Evolutionary conservation across 2,329 filamentous ascomycete genomes (phyloP).

Genomic region (Talaromyces rugulosus): DNA sequence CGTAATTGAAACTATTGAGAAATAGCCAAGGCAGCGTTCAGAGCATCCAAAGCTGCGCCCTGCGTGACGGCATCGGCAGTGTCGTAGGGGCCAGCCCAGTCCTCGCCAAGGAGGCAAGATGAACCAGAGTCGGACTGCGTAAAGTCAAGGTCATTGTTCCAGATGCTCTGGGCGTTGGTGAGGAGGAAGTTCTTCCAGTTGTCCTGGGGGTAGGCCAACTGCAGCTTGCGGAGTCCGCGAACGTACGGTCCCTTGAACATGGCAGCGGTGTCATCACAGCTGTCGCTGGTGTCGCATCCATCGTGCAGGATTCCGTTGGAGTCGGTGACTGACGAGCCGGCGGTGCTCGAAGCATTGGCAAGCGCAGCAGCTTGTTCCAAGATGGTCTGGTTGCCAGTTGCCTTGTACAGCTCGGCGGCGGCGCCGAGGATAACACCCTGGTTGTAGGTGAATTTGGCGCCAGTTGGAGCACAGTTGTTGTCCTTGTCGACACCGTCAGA

Average conservation of each 20-base stretch:
- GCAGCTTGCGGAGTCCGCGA: constrained; percentile 56
- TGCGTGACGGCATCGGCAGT: constrained; percentile 6
- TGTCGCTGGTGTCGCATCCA: constrained; percentile 45
- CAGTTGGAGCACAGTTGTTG: constrained; percentile 3
- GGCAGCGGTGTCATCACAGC: constrained; percentile 39
- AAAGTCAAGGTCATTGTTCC: constrained; percentile 46
- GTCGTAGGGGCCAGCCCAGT: constrained; percentile 14
- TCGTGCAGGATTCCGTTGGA: constrained; percentile 48
- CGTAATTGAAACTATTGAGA: not conserved
- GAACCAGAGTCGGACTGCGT: constrained; percentile 3
- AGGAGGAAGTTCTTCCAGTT: constrained; percentile 52
- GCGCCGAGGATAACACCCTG: constrained; percentile 13
- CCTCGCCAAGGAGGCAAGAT: constrained; percentile 8
- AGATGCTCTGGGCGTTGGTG: constrained; percentile 61
- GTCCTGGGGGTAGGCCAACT: constrained; percentile 44
- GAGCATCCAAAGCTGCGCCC: constrained; percentile 10
- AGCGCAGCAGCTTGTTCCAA: constrained; percentile 40
- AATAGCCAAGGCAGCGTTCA: constrained; percentile 11
- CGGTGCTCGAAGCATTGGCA: constrained; percentile 46
- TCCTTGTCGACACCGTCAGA: constrained; percentile 4
- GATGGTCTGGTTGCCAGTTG: constrained; percentile 20
- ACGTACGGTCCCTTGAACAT: constrained; percentile 68
- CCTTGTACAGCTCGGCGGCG: constrained; percentile 12
- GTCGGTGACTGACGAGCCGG: constrained; percentile 13
- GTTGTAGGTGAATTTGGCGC: constrained; percentile 8